These are phyloP conservation scores for Hyaloscypha bicolor DNA, from an alignment of 495 filamentous ascomycete species.

Conservation along the genomic window DNA sequence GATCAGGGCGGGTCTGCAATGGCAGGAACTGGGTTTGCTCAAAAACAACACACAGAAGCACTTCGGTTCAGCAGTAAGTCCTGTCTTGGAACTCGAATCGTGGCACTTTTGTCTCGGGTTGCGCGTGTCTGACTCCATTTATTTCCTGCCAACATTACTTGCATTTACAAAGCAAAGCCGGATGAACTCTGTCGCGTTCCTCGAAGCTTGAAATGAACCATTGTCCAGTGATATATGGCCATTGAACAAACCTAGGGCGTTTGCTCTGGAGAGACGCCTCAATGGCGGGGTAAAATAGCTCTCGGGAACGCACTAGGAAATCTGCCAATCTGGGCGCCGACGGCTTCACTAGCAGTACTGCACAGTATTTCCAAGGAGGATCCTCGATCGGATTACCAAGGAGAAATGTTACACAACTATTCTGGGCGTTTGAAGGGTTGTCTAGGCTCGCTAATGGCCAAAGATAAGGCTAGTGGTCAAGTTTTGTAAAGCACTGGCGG, in stretches of 20 bases:
- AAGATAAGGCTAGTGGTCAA: slow-evolving; percentile 6
- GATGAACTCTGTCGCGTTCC: too few species aligned
- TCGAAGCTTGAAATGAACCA: background rate
- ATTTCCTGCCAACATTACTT: too few species aligned
- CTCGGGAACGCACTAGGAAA: background rate
- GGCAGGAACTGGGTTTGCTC: background rate
- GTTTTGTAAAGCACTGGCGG: background rate
- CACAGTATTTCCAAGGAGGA: background rate
- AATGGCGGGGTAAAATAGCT: background rate
- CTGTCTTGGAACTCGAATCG: background rate
- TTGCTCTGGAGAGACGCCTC: background rate
- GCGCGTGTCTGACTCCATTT: too few species aligned
- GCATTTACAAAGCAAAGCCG: too few species aligned
- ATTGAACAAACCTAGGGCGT: background rate
- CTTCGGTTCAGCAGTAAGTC: background rate
- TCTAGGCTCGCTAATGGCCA: background rate
- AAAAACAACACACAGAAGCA: background rate
- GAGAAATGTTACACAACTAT: background rate
- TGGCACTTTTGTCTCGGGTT: background rate
- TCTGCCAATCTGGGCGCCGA: background rate
- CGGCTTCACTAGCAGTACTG: too few species aligned
- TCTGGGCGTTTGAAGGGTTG: background rate
- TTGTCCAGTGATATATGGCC: background rate
- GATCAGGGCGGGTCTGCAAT: background rate
- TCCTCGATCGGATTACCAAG: background rate